Evolutionary conservation across 768 basidiomycete species (phyloP).

Genomic region (Kwoniella mangroviensis): DNA sequence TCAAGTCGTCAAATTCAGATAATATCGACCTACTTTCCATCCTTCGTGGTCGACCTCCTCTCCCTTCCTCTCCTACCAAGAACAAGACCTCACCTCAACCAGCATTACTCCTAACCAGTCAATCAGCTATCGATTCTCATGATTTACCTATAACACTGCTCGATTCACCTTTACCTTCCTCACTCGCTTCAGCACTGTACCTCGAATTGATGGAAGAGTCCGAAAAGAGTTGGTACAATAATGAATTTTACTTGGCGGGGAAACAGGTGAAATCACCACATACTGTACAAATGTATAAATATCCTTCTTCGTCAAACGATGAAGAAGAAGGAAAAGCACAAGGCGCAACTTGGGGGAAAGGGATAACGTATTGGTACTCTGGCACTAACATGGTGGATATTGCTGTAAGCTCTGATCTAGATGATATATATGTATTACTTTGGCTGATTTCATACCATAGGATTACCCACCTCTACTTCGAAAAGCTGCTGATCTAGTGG

Average conservation of each 20-base stretch:
- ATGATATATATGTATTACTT: no score
- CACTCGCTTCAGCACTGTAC: slow-evolving; percentile 55
- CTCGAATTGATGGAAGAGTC: slow-evolving; percentile 51
- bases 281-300: slow-evolving; percentile 28
- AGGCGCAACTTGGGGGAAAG: slow-evolving; percentile 14
- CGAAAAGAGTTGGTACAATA: slow-evolving; percentile 43
- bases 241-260: slow-evolving; percentile 51
- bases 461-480: slow-evolving; percentile 47
- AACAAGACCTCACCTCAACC: slow-evolving; percentile 40
- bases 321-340: neutral
- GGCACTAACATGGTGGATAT: slow-evolving; percentile 33
- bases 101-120: slow-evolving; percentile 44
- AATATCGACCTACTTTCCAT: slow-evolving; percentile 19
- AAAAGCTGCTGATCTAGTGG: slow-evolving; percentile 50
- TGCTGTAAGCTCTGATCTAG: slow-evolving; percentile 6
- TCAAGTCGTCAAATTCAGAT: neutral
- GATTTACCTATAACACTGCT: slow-evolving; percentile 45
- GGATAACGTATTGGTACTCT: slow-evolving; percentile 40
- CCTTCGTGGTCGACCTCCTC: slow-evolving; percentile 24
- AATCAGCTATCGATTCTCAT: slow-evolving; percentile 43
- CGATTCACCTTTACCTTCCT: slow-evolving; percentile 45
- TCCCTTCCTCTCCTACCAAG: slow-evolving; percentile 6
- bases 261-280: slow-evolving; percentile 52
- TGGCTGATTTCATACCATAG: neutral
- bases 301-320: slow-evolving; percentile 1